Percentiles rank a stretch among this genome's conserved stretches.
Evolutionary conservation across 2,329 filamentous ascomycete genomes (phyloP).

Genomic region (Pseudocercospora macadamiae): DNA sequence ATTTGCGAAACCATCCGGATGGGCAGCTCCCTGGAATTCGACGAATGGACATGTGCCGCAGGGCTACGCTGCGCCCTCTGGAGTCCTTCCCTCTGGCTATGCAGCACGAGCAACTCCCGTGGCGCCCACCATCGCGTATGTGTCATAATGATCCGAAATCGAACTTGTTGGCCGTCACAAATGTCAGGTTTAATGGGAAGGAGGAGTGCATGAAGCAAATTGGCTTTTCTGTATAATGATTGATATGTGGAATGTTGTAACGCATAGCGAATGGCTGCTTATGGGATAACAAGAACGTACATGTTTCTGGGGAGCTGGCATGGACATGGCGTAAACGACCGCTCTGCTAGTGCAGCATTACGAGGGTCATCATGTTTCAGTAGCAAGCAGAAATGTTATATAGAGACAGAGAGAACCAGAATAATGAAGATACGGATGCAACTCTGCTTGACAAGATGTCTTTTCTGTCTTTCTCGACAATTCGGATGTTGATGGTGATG

Average conservation of each 20-base stretch:
- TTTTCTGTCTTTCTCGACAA: neutral
- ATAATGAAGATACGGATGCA: no score
- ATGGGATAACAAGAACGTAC: neutral
- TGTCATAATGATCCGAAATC: neutral
- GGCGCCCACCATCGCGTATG: neutral
- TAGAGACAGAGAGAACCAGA: conserved; percentile 8
- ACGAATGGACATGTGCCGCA: conserved; percentile 9
- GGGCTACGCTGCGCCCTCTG: conserved; percentile 12
- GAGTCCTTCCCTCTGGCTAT: conserved; percentile 4
- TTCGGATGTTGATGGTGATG: neutral
- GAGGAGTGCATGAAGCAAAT: no score
- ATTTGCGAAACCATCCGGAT: conserved; percentile 10
- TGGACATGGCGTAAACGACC: conserved; percentile 16
- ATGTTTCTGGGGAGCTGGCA: conserved; percentile 6
- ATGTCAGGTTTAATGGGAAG: no score
- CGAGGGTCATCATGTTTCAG: conserved; percentile 15
- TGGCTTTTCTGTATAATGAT: no score
- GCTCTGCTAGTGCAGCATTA: conserved; percentile 32
- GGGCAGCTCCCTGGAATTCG: conserved; percentile 11
- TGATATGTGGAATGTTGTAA: no score
- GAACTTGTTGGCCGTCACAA: neutral
- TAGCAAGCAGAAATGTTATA: neutral
- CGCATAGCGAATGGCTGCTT: neutral
- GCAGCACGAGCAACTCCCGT: neutral
- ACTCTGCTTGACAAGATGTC: no score